Conservation (phyloP, 2,329 filamentous ascomycete genomes). For the Fusarium kyushuense region DNA sequence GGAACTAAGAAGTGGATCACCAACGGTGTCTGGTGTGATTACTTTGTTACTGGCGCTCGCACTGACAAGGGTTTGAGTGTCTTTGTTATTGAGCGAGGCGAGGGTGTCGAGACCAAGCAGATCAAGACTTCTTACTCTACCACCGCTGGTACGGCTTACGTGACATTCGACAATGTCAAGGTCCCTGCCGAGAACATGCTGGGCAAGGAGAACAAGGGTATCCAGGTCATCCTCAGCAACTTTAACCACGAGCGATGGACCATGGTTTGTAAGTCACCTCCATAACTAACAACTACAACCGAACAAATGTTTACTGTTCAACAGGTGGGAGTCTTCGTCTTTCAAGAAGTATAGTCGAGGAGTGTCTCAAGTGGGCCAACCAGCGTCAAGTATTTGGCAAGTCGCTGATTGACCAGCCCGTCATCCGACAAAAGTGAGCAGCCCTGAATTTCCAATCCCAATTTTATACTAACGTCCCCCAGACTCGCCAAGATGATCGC, state of each 20-base stretch:
- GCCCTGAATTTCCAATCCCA: background rate
- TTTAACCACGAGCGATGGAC: constrained; percentile 90
- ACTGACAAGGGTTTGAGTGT: constrained; percentile 85
- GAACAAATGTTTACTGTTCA: constrained; percentile 14
- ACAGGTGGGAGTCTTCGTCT: constrained; percentile 70
- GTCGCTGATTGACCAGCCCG: constrained; percentile 83
- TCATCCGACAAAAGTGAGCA: constrained; percentile 80
- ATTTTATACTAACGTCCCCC: constrained; percentile 6
- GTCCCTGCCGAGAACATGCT: constrained; percentile 83
- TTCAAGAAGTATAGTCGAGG: constrained; percentile 78
- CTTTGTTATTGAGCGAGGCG: constrained; percentile 77
- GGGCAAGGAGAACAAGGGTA: constrained; percentile 87
- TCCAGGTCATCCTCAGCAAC: constrained; percentile 85
- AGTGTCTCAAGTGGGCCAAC: constrained; percentile 89
- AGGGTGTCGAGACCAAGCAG: constrained; percentile 79
- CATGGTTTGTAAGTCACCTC: constrained; percentile 69
- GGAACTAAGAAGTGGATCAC: constrained; percentile 90
- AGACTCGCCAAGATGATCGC: constrained; percentile 89
- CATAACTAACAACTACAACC: background rate
- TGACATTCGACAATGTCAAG: constrained; percentile 89
- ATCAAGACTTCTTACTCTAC: constrained; percentile 88
- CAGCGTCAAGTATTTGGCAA: constrained; percentile 88
- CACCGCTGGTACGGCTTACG: constrained; percentile 80
- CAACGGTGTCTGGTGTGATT: constrained; percentile 83
- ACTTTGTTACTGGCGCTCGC: constrained; percentile 84